Base-by-base conservation (phyloP, 1,139 yeast genomes). In the Meyerozyma athensensis region DNA sequence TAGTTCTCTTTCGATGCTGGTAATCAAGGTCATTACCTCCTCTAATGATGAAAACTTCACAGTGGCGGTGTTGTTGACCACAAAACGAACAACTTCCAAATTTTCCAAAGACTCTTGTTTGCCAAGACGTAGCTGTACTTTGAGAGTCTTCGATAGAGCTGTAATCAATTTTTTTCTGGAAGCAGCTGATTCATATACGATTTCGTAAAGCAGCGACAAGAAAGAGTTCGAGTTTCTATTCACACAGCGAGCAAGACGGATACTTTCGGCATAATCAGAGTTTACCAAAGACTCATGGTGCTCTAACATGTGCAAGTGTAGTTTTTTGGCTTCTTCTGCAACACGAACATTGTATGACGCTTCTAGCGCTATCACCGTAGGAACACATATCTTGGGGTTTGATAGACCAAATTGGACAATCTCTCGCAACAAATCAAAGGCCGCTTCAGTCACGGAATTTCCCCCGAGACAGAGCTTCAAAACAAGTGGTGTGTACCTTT, bases 201-300 rank as follows among this genome's bases (percentile, higher is more conserved):
- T 61, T 2, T 58, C 53, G 44, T 76, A 72, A 28, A 81, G 59
- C 26, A 55, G 61, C 9, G 35, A 34, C 17, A 51, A 45, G 14
- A 54, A 33, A 44, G 52, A 33, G 35, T 48, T 35, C 4, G 64
- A 51, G 19, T 18, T 74, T 54, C 50, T 77, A 79, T 1, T 58
- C 52, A 3, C 73, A 69, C 0, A 87, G 85, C 12, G 32, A 4
- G 32, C 32, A 21, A 67, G 44, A 37, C 63, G 72, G n/a, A 86
- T 54, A 0, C 92, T 92, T 43, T 81, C 85, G 1, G 68, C 56
- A 47, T 84, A 79, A 40, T 80, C 72, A 2, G 80, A 63, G 39
- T 82, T 89, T 19, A 84, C 72, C 50, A 87, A 63, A 2, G 87
- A 76, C 51, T 84, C 90, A 50, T 84, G 79, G 44, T 79, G 82